A percentile compares a stretch with the other conserved stretches of the same genome.
Conservation (phyloP, 345 rosid species). For the Geranium rotundifolium region DNA sequence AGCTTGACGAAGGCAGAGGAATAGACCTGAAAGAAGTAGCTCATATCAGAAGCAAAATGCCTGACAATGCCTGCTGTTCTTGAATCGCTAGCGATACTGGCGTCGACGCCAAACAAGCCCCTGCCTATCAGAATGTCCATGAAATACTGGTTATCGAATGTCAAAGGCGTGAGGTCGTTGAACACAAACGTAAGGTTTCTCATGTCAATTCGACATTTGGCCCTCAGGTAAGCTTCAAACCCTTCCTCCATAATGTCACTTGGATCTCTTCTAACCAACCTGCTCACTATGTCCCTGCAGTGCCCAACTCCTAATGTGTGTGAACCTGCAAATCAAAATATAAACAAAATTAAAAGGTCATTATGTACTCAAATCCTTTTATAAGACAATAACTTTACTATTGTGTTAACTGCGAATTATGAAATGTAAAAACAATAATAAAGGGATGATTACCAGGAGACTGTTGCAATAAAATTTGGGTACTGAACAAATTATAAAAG, state of each 20-base stretch:
- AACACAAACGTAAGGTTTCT: conserved; percentile 9
- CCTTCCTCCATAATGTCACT: conserved; percentile 3
- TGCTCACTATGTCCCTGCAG: conserved; percentile 17
- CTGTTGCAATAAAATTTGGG: too few species aligned
- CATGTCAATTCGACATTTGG: conserved; percentile 8
- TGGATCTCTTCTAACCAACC: conserved; percentile 7
- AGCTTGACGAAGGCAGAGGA: conserved; percentile 18
- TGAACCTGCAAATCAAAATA: conserved; percentile 14
- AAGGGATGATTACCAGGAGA: too few species aligned
- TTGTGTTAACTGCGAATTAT: too few species aligned
- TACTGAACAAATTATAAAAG: too few species aligned
- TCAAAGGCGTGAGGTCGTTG: conserved; percentile 15
- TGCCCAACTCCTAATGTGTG: conserved; percentile 18
- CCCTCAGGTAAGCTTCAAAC: conserved; percentile 10
- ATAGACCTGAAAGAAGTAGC: conserved; percentile 11
- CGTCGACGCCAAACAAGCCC: conserved; percentile 15
- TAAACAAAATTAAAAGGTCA: too few species aligned
- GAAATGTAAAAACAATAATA: too few species aligned
- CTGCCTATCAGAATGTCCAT: conserved; percentile 4
- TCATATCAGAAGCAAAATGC: conserved; percentile 7
- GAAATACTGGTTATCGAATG: conserved; percentile 21
- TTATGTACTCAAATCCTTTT: too few species aligned
- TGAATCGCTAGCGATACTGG: conserved; percentile 11
- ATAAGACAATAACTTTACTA: too few species aligned
- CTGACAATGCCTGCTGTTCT: conserved; percentile 13